Evolutionary conservation across 306 rosid species (phyloP), one percentile per base, ranked within the genome.

Genomic region (Myrica gale): DNA sequence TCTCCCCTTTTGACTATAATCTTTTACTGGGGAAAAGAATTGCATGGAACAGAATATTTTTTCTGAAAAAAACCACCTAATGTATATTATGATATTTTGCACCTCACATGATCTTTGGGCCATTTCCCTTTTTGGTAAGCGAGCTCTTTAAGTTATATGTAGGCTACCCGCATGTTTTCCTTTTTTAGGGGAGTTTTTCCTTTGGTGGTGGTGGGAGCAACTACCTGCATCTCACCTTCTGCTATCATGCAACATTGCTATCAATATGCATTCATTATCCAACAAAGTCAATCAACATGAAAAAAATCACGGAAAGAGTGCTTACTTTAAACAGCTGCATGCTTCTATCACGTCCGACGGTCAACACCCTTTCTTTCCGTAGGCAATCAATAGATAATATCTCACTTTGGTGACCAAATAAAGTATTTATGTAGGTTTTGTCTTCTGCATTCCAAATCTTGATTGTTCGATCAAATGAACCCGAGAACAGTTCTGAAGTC

Each of bases 391-490:
- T 84, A 60, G 74, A 55, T 71, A 92, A 54, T 69, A 95, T 78
- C 82, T 92, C 99, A 78, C 97, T 90, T 78, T 95, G 97, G 83
- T 95, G 99, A 69, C 99, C 99, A 83, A 86, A 92, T 78, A 95
- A 78, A 67, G 97, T 90, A 76, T 66, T 88, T 87, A 95, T 88
- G 69, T 95, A 92, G 47, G 99, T 85, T 85, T 97, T 85, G 79
- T 90, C 99, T 71, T 92, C 99, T 47, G 87, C 99, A 81, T 95
- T 95, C 99, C 99, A 95, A 87, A 95, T 90, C 85, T 90, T 95
- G 69, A 92, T 80, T 39, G 92, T 88, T 79, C 99, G 90, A 82
- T 92, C 99, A 79, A 85, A 92, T 65, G 99, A 92, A 85, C 99
- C 97, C 17, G 99, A 92, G 85, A 95, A 95, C 58, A 95, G 94